Evolutionary conservation across 2,329 filamentous ascomycete genomes (phyloP).

Genomic region (Colletotrichum sp.): DNA sequence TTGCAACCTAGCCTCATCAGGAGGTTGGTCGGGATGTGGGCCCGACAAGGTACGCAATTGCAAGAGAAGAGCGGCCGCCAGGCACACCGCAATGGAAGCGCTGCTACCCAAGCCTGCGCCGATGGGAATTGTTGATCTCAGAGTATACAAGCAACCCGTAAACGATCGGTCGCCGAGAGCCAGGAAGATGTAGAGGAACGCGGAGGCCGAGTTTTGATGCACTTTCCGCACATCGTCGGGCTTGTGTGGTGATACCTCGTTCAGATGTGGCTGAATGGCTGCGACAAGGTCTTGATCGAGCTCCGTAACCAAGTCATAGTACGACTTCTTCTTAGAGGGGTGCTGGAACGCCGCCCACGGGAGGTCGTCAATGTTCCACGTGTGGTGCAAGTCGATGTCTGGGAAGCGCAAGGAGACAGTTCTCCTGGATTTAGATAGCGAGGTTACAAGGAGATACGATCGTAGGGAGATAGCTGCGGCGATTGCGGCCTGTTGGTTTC

Average conservation of each 20-base stretch:
- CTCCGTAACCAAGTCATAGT: constrained; percentile 86
- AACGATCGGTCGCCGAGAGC: constrained; percentile 82
- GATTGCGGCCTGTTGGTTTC: constrained; percentile 73
- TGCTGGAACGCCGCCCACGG: constrained; percentile 86
- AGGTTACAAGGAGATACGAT: constrained; percentile 95
- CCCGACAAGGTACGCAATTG: constrained; percentile 89
- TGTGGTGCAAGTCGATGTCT: constrained; percentile 87
- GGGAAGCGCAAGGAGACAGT: constrained; percentile 89
- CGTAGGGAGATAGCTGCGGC: constrained; percentile 93
- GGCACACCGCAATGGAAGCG: constrained; percentile 90
- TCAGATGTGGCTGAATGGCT: constrained; percentile 81
- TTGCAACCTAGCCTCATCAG: constrained; percentile 86
- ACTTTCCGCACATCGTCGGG: constrained; percentile 80
- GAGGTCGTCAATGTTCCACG: constrained; percentile 91
- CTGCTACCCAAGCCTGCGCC: constrained; percentile 91
- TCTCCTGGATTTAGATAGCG: constrained; percentile 88
- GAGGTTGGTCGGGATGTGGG: constrained; percentile 89
- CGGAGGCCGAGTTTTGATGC: constrained; percentile 79
- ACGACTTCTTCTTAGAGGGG: constrained; percentile 88
- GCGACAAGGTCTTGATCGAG: constrained; percentile 84
- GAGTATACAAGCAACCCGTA: constrained; percentile 83
- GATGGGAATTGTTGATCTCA: constrained; percentile 93
- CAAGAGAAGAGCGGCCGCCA: constrained; percentile 82
- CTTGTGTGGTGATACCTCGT: constrained; percentile 69
- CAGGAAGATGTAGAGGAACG: constrained; percentile 92